Evolutionary conservation across 1,284 basidiomycete species (phyloP).

Genomic region (Coniferiporia sulphurascens): DNA sequence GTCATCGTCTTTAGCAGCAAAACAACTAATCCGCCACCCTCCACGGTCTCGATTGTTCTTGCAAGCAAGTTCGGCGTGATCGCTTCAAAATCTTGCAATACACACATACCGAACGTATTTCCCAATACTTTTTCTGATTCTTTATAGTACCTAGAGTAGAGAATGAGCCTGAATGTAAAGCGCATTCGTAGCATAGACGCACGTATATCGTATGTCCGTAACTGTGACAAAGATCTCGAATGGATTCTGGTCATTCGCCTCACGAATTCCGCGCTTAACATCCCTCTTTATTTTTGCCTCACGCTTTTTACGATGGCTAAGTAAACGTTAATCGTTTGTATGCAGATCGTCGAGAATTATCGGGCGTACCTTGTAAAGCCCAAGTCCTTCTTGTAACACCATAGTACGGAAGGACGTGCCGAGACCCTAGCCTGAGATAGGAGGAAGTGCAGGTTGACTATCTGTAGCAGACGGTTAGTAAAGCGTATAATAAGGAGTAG

Average conservation of each 20-base stretch:
- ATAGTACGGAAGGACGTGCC: slow-evolving; percentile 86
- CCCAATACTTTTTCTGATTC: slow-evolving; percentile 95
- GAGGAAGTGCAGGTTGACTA: slow-evolving; percentile 95
- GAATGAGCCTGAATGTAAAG: background rate
- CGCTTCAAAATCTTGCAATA: slow-evolving; percentile 98
- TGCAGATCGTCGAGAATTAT: slow-evolving; percentile 4
- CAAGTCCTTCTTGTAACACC: slow-evolving; percentile 97
- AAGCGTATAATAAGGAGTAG: slow-evolving; percentile 2
- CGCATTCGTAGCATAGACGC: slow-evolving; percentile 28
- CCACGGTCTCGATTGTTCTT: slow-evolving; percentile 96
- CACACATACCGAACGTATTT: slow-evolving; percentile 96
- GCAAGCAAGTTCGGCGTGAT: slow-evolving; percentile 97
- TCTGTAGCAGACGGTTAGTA: slow-evolving; percentile 36
- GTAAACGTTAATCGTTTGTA: background rate
- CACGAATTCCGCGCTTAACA: slow-evolving; percentile 89
- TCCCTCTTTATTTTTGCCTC: slow-evolving; percentile 95
- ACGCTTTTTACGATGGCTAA: slow-evolving; percentile 92
- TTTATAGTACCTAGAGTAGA: slow-evolving; percentile 70
- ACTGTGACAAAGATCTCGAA: slow-evolving; percentile 98
- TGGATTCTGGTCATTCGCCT: slow-evolving; percentile 93
- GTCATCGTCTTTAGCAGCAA: slow-evolving; percentile 94
- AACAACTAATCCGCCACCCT: slow-evolving; percentile 93
- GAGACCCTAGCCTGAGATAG: slow-evolving; percentile 88
- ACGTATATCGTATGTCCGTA: slow-evolving; percentile 98
- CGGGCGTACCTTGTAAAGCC: slow-evolving; percentile 80